A percentile compares a stretch with the other conserved stretches of the same genome.
Conservation (phyloP, 2,329 filamentous ascomycete genomes). For the Metarhizium guizhouense region DNA sequence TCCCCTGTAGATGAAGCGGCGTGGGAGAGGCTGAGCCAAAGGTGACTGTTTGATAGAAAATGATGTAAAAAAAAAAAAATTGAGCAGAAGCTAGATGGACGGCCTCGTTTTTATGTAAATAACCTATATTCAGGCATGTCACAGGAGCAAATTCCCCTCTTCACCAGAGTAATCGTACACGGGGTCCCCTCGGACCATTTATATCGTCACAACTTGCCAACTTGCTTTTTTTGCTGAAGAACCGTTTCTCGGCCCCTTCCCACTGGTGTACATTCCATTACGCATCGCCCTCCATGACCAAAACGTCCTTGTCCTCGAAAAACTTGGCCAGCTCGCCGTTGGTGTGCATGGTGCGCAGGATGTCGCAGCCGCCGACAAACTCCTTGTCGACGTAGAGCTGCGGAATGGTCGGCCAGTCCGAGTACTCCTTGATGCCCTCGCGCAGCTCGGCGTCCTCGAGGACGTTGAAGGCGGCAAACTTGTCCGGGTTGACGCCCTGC, state of each 20-base stretch:
- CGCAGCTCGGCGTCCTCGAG: slow-evolving; percentile 84
- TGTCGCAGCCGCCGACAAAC: slow-evolving; percentile 96
- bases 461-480: slow-evolving; percentile 98
- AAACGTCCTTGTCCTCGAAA: slow-evolving; percentile 84
- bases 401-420: slow-evolving; percentile 97
- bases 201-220: slow-evolving; percentile 14
- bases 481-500: slow-evolving; percentile 88
- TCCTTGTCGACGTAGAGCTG: slow-evolving; percentile 94
- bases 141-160: background rate
- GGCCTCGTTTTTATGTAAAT: background rate
- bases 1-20: slow-evolving; percentile 27
- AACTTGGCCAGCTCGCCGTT: slow-evolving; percentile 88
- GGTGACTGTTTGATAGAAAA: background rate
- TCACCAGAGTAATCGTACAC: background rate
- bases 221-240: slow-evolving; percentile 13
- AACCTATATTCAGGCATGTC: background rate
- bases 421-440: slow-evolving; percentile 95
- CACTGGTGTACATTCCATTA: slow-evolving; percentile 5
- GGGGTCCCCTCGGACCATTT: background rate
- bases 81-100: background rate
- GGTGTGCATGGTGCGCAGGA: slow-evolving; percentile 94
- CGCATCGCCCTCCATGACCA: slow-evolving; percentile 43
- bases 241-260: no score
- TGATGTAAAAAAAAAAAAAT: background rate
- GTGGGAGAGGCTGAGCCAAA: background rate